Percentiles rank a stretch among this genome's conserved stretches.
phyloP scores from a whole-genome alignment of 2,329 filamentous ascomycete species.

The Fusarium pseudonygamai region DNA sequence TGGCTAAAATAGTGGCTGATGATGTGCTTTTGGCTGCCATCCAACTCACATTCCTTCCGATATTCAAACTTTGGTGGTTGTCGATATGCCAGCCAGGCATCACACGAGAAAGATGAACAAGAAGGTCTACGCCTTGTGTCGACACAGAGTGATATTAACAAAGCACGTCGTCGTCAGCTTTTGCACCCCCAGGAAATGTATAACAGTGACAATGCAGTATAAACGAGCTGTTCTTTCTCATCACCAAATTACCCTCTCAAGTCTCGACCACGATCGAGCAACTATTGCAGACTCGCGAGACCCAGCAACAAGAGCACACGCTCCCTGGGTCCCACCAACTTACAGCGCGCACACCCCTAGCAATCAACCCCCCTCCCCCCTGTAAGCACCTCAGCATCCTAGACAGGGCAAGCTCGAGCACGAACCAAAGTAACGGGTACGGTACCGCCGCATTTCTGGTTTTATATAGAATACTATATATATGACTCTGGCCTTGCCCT shows the following conservation, averaged over 20 bases:
- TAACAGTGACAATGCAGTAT: neutral
- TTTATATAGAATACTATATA: slow-evolving; percentile 38
- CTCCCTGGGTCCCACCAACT: slow-evolving; percentile 12
- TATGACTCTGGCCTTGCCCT: slow-evolving; percentile 32
- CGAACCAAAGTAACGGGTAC: slow-evolving; percentile 40
- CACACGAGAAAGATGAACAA: neutral
- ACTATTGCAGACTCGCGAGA: slow-evolving; percentile 29
- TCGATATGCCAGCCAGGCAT: neutral
- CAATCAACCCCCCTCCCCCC: slow-evolving; percentile 27
- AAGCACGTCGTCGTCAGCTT: neutral
- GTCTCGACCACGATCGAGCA: slow-evolving; percentile 34
- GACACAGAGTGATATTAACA: neutral
- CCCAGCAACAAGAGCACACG: slow-evolving; percentile 31
- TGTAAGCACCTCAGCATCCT: slow-evolving; percentile 33
- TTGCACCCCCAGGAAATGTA: neutral
- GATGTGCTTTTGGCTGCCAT: slow-evolving; percentile 17
- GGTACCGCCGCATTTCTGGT: slow-evolving; percentile 23
- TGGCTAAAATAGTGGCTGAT: slow-evolving; percentile 19
- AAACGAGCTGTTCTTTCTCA: neutral
- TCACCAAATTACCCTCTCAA: slow-evolving; percentile 26
- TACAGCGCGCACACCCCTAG: slow-evolving; percentile 20
- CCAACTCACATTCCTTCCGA: slow-evolving; percentile 7
- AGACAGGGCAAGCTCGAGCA: slow-evolving; percentile 30
- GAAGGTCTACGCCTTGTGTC: neutral
- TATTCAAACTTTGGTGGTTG: neutral